Evolutionary conservation across 2,329 filamentous ascomycete genomes (phyloP).

Genomic region (Penicillium sp.): DNA sequence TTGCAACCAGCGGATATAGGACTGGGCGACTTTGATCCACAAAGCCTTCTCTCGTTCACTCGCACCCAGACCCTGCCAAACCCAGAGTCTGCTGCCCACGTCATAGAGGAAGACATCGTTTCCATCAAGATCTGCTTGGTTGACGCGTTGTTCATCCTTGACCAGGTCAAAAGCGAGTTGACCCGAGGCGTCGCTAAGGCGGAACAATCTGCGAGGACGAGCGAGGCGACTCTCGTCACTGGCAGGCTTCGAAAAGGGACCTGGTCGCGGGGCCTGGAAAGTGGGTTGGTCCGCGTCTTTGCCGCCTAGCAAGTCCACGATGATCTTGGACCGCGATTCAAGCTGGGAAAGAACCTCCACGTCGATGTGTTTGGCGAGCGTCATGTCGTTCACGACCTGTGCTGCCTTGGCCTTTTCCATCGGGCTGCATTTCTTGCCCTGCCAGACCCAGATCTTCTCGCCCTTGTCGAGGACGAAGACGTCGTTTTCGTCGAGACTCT

Average conservation of each 20-base stretch:
- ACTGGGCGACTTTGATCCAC: constrained; percentile 49
- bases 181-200: constrained; percentile 62
- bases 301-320: constrained; percentile 58
- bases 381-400: constrained; percentile 59
- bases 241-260: constrained; percentile 22
- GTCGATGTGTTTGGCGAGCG: constrained; percentile 59
- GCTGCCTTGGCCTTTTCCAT: constrained; percentile 69
- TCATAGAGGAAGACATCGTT: constrained; percentile 64
- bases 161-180: constrained; percentile 57
- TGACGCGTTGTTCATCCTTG: constrained; percentile 53
- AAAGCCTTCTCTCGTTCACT: constrained; percentile 58
- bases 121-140: constrained; percentile 52
- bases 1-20: constrained; percentile 29
- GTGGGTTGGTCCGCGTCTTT: constrained; percentile 41
- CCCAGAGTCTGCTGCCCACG: constrained; percentile 58
- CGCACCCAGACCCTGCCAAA: constrained; percentile 62
- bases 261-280: constrained; percentile 45
- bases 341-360: constrained; percentile 64
- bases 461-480: constrained; percentile 64
- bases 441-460: constrained; percentile 68
- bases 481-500: constrained; percentile 63
- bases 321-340: constrained; percentile 49
- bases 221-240: constrained; percentile 5
- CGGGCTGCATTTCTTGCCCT: constrained; percentile 62
- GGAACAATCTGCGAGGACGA: constrained; percentile 53